Evolutionary conservation across 2,329 filamentous ascomycete genomes (phyloP), one percentile per base, ranked within the genome.

Genomic region (Dothistroma septosporum): DNA sequence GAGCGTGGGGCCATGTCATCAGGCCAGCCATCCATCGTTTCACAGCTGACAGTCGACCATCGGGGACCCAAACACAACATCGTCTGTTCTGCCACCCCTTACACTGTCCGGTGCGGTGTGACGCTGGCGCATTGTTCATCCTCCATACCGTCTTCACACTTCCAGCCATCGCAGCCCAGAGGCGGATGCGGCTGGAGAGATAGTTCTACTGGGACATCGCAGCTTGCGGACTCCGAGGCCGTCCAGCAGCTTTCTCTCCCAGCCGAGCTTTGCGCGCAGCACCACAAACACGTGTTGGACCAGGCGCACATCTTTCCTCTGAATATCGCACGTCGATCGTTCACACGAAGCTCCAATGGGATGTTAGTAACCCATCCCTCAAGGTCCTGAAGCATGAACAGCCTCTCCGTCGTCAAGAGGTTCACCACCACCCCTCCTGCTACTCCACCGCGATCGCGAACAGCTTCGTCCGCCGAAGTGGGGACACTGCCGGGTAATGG

Each of bases 321-420:
- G 28, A n/a, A 52, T 19, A 24, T 33, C 37, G n/a, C 41, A 50
- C 33, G 41, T 44, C 52, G 28, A 55, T 28, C 49, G 28, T 47
- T 52, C 53, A 35, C n/a, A 2, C 47, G 14, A 31, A n/a, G n/a
- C 31, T 56, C 57, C 60, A 49, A 66, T 66, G 64, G 64, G 60
- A 61, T 53, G 55, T 57, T 55, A 55, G 53, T 37, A 52, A 90
- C 83, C 79, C 11, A 8, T 37, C 9, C 35, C 3, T 37, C 11
- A 11, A 37, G 24, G 24, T 6, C 2, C 24, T 28, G 24, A 28
- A 28, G 24, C 24, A 97, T 97, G 93, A 97, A 97, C 87, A 96
- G 92, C 72, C 83, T 96, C 81, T 96, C 94, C 80, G 91, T 96
- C 76, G 86, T 97, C 76, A 94, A 91, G 73, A 87, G 90, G 75